These are phyloP conservation scores for Scenedesmus sp. DNA, from an alignment of 163 green algal species.

Conservation along the genomic window DNA sequence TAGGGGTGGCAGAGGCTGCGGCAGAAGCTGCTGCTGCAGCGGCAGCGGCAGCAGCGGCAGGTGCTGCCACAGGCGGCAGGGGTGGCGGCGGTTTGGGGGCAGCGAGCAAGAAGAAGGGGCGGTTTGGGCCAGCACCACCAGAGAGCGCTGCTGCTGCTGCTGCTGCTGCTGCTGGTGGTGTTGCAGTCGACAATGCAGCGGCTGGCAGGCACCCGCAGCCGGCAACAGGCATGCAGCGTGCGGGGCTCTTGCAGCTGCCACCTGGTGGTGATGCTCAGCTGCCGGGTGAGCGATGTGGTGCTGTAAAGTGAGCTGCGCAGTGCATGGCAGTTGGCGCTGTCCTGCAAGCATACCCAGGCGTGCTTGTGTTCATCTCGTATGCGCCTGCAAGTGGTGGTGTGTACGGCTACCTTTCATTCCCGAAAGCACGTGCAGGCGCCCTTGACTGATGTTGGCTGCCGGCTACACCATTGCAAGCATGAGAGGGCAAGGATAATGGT, in stretches of 20 bases:
- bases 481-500: too few relatives aligned
- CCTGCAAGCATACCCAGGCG: neutral
- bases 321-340: neutral
- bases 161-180: constrained; percentile 7
- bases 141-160: neutral
- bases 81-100: neutral
- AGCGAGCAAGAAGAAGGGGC: neutral
- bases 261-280: neutral
- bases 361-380: too few relatives aligned
- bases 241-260: neutral
- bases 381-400: too few relatives aligned
- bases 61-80: neutral
- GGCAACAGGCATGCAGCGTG: neutral
- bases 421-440: too few relatives aligned
- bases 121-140: neutral
- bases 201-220: neutral
- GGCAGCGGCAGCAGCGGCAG: neutral
- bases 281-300: neutral
- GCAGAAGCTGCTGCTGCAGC: constrained; percentile 9
- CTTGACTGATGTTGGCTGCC: too few relatives aligned
- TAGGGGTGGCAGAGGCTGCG: neutral
- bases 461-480: too few relatives aligned
- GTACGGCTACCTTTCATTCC: too few relatives aligned
- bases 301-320: too few relatives aligned
- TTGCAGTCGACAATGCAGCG: neutral